phyloP scores from a whole-genome alignment of 2,329 filamentous ascomycete species.

The Neofusicoccum laricinum region DNA sequence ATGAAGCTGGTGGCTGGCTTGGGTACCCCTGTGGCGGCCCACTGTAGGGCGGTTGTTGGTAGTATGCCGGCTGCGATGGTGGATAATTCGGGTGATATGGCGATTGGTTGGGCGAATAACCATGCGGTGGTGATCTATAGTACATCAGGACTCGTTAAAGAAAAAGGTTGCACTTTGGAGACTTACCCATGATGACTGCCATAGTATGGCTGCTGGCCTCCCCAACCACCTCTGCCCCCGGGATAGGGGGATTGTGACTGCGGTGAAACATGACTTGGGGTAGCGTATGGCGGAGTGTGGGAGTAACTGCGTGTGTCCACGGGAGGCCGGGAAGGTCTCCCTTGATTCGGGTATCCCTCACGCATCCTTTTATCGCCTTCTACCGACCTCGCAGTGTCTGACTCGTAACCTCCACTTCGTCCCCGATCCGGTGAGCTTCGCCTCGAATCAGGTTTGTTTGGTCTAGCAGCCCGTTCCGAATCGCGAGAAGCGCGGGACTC shows the following conservation, averaged over 20 bases:
- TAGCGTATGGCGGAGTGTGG: constrained; percentile 56
- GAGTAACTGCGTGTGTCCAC: constrained; percentile 50
- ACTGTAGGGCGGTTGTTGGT: constrained; percentile 50
- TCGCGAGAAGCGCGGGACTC: constrained; percentile 24
- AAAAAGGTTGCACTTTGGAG: constrained; percentile 17
- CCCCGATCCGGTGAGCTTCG: constrained; percentile 28
- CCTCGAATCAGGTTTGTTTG: constrained; percentile 23
- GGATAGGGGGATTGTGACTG: constrained; percentile 60
- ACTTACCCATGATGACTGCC: constrained; percentile 52
- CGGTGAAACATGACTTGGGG: constrained; percentile 60
- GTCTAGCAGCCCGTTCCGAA: constrained; percentile 18
- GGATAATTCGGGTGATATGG: constrained; percentile 48
- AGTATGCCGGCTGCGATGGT: constrained; percentile 52
- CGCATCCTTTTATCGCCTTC: constrained; percentile 29
- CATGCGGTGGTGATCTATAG: constrained; percentile 46
- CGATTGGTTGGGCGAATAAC: constrained; percentile 56
- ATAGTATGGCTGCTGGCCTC: constrained; percentile 43
- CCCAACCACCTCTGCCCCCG: constrained; percentile 53
- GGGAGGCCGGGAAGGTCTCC: constrained; percentile 40
- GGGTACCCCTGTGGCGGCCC: constrained; percentile 55
- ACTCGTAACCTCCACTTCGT: constrained; percentile 30
- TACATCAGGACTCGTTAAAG: constrained; percentile 25
- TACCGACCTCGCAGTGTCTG: constrained; percentile 29
- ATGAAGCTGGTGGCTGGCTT: constrained; percentile 40
- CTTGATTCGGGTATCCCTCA: constrained; percentile 33